Evolutionary conservation across 331 rosid genomes (phyloP), one percentile per base, ranked within the genome.

Genomic region (Prunus yedoensis): DNA sequence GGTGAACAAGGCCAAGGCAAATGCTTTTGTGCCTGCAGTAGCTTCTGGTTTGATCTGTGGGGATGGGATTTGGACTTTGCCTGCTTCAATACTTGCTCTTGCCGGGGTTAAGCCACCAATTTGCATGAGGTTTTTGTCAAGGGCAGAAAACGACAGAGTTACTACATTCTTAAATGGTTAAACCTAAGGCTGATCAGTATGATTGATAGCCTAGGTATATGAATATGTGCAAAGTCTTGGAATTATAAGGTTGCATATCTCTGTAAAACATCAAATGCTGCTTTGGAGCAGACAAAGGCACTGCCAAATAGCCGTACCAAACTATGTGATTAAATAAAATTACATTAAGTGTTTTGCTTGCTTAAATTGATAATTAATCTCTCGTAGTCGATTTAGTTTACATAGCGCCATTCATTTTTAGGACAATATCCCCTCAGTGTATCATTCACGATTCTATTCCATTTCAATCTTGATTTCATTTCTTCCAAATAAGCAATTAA

Each of bases 31-130:
- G 9, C 89, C 92, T 15, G 97, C 91, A 32, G 92, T 91, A 2
- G 97, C 97, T 71, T 91, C 94, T 68, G 97, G 97, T 75, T 83
- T 91, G 92, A 91, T 91, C 72, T 89, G 94, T 63, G 97, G 95
- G 0, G 94, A 91, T 52, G 97, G 97, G 38, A 78, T 86, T 66
- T 91, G 94, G 97, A 87, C 92, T 46, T 46, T 91, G 10, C 94
- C 92, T 68, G 92, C 94, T 84, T 91, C 97, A 64, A 45, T 87
- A 12, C 91, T 91, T 23, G 92, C 94, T 23, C 83, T 91, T 41
- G 79, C 78, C 17, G 92, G 94, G 54, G 83, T 91, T 66, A 76
- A 91, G 85, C 94, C 97, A 18, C 94, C 94, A 53, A 91, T 91
- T 56, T 91, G 97, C 79, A 91, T 91, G 94, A 91, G 79, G 85